Base-by-base conservation (phyloP, 306 rosid genomes). In the Chamaecrista fasciculata region DNA sequence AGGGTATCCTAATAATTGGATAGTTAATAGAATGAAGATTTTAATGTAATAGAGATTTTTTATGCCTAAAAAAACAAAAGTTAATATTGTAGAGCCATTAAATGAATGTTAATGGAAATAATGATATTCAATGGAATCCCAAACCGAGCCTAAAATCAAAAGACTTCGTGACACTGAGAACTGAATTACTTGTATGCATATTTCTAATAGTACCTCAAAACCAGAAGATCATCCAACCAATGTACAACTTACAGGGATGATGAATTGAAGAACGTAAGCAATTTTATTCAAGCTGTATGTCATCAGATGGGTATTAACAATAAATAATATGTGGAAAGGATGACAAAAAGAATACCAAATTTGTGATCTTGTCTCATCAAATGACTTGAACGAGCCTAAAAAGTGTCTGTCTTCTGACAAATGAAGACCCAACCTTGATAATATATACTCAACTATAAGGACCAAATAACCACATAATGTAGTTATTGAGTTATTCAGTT, bases 81-180 rank as follows among this genome's bases (percentile, higher is more conserved):
- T n/a, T n/a, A n/a, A n/a, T n/a, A n/a, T n/a, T n/a, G n/a, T n/a
- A n/a, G n/a, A n/a, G n/a, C n/a, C n/a, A n/a, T n/a, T n/a, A n/a
- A n/a, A n/a, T n/a, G n/a, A n/a, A n/a, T n/a, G n/a, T n/a, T n/a
- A n/a, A n/a, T n/a, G n/a, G n/a, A n/a, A n/a, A n/a, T n/a, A n/a
- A n/a, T n/a, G n/a, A n/a, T n/a, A n/a, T n/a, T n/a, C n/a, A n/a
- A n/a, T n/a, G n/a, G n/a, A n/a, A n/a, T n/a, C n/a, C n/a, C n/a
- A n/a, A n/a, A n/a, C n/a, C n/a, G n/a, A n/a, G n/a, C n/a, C n/a
- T n/a, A n/a, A n/a, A n/a, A n/a, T n/a, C n/a, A n/a, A n/a, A n/a
- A n/a, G n/a, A 46, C 69, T 53, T 33, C 64, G 63, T 58, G 52
- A 71, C 18, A 69, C 18, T 56, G 28, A 73, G 19, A 73, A 58